Evolutionary conservation across 768 basidiomycete species (phyloP), one percentile per base, ranked within the genome.

Genomic region (Termitomyces sp.): DNA sequence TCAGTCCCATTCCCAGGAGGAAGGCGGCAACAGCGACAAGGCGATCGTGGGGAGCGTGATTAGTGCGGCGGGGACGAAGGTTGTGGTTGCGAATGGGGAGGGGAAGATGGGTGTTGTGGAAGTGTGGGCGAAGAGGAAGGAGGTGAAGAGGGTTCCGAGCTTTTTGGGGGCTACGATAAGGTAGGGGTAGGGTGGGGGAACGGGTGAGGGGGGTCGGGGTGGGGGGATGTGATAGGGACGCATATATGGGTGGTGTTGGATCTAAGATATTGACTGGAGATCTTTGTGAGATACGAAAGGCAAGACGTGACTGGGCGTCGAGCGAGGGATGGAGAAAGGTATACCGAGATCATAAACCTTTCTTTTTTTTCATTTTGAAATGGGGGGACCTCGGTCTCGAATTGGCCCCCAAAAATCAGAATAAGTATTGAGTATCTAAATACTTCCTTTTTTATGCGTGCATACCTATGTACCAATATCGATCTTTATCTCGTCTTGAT

Each of bases 41-140:
- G 80, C 84, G n/a, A 76, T 91, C 36, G 79, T 80, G 16, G 82
- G 82, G 43, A 82, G 84, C 57, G 74, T 89, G 3, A 61, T 78
- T 70, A 84, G 73, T 76, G 81, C 63, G 67, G 82, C 69, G 71
- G 87, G 69, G 67, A 82, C 71, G 51, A 75, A 72, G 55, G 74
- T 85, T 18, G 79, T 88, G 5, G 75, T 85, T 45, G 85, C 84
- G 1, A 43, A 43, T 32, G 54, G 54, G 12, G 54, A 46, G 34
- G 45, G 43, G n/a, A 55, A 46, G 54, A 55, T 55, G 43, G 45
- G 43, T 37, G 45, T 55, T 30, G 54, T 45, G 26, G 85, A 82
- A 49, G 74, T 80, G 9, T 83, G 81, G 81, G 74, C 76, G 36
- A 81, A 77, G 68, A 68, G 71, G 54, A 77, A 69, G 57, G 72